These are phyloP conservation scores for Persicaria maculosa DNA, from an alignment of 148 eudicot species.

Conservation along the genomic window DNA sequence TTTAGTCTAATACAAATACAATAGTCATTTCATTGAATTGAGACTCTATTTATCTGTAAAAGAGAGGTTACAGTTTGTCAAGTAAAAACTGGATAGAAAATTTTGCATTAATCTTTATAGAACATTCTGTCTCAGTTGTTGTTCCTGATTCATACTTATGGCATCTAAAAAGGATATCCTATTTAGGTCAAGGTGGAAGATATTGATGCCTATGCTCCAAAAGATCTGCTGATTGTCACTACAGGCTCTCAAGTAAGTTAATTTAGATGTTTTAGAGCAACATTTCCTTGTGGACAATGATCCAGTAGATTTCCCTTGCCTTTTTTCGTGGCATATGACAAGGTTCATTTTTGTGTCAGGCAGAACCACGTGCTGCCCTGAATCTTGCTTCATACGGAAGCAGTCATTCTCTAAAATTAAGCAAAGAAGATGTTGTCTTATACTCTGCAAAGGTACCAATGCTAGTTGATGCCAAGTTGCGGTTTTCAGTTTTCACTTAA, in stretches of 20 bases:
- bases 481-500: background rate
- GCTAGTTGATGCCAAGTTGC: background rate
- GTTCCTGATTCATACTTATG: background rate
- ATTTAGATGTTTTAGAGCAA: constrained; percentile 15
- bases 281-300: background rate
- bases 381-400: constrained; percentile 95
- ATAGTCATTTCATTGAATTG: background rate
- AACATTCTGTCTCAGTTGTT: background rate
- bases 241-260: constrained; percentile 97
- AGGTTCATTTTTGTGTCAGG: constrained; percentile 61
- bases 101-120: background rate
- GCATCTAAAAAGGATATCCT: constrained; percentile 9
- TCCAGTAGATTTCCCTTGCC: background rate
- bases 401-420: constrained; percentile 91
- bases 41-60: background rate
- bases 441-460: constrained; percentile 87
- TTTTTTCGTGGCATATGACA: constrained; percentile 22
- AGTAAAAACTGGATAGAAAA: background rate
- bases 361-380: constrained; percentile 98
- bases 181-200: constrained; percentile 87
- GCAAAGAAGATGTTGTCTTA: constrained; percentile 82
- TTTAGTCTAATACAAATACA: background rate
- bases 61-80: background rate
- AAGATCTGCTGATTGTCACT: constrained; percentile 86
- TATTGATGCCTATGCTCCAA: constrained; percentile 94